Conservation (phyloP, 2,329 filamentous ascomycete species). For the Calonectria honghensis region DNA sequence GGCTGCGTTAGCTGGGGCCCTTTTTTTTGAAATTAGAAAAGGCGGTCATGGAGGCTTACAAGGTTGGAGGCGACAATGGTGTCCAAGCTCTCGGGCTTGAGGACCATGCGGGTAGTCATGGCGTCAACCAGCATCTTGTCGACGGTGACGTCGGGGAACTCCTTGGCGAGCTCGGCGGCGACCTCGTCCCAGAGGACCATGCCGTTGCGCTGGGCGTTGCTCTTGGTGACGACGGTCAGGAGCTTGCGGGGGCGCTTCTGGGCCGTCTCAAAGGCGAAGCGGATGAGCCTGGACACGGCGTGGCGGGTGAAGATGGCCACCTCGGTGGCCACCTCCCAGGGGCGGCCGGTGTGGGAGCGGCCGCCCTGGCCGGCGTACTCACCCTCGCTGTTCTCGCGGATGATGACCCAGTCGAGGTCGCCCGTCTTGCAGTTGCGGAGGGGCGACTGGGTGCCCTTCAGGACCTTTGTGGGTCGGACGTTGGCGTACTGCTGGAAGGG, state of each 20-base stretch:
- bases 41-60: conserved; percentile 45
- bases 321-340: conserved; percentile 78
- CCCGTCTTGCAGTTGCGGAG: conserved; percentile 70
- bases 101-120: conserved; percentile 79
- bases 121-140: conserved; percentile 82
- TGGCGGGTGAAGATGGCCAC: conserved; percentile 78
- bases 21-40: neutral
- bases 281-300: conserved; percentile 75
- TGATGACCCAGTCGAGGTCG: conserved; percentile 79
- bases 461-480: conserved; percentile 77
- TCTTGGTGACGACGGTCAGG: conserved; percentile 79
- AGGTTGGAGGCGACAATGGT: conserved; percentile 80
- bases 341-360: conserved; percentile 73
- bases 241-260: conserved; percentile 73
- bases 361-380: conserved; percentile 81
- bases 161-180: conserved; percentile 70
- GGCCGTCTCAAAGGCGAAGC: conserved; percentile 78
- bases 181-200: conserved; percentile 83
- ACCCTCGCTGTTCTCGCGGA: conserved; percentile 80
- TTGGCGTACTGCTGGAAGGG: conserved; percentile 81
- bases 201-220: conserved; percentile 79
- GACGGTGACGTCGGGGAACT: conserved; percentile 76
- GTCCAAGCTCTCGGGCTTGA: conserved; percentile 75
- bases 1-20: neutral
- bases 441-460: conserved; percentile 75